These are phyloP conservation scores for Nicotiana benthamiana DNA, from an alignment of 257 asterid genomes.

Conservation along the genomic window DNA sequence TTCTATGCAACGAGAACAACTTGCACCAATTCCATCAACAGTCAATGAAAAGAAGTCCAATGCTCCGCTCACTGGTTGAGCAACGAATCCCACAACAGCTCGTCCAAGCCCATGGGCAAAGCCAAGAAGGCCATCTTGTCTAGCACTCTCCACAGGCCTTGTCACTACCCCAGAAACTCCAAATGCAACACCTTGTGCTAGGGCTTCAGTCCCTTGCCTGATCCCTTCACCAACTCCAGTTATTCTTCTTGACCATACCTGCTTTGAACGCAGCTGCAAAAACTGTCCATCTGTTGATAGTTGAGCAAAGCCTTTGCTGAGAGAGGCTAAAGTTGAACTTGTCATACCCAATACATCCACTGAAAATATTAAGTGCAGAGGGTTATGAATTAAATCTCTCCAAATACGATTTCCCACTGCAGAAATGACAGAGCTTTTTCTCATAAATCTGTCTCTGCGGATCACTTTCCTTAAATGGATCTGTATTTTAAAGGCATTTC, in stretches of 20 bases:
- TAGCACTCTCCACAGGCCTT: slow-evolving; percentile 90
- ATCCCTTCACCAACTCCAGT: slow-evolving; percentile 98
- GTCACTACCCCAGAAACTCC: slow-evolving; percentile 93
- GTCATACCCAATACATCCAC: slow-evolving; percentile 96
- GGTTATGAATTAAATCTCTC: slow-evolving; percentile 96
- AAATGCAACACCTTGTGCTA: slow-evolving; percentile 96
- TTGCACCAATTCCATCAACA: slow-evolving; percentile 95
- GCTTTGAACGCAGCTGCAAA: slow-evolving; percentile 92
- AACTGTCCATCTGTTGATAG: slow-evolving; percentile 98
- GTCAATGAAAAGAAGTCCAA: slow-evolving; percentile 92
- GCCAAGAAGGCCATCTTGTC: slow-evolving; percentile 93
- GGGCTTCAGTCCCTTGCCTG: slow-evolving; percentile 97
- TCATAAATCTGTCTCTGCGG: slow-evolving; percentile 73
- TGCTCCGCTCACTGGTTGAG: slow-evolving; percentile 97
- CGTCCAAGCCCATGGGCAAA: slow-evolving; percentile 98
- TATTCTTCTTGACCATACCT: slow-evolving; percentile 94
- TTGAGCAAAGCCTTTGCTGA: slow-evolving; percentile 97
- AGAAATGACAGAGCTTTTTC: slow-evolving; percentile 78
- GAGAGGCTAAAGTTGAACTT: slow-evolving; percentile 95
- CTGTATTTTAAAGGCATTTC: slow-evolving; percentile 93
- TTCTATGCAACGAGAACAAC: slow-evolving; percentile 95
- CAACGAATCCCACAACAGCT: slow-evolving; percentile 83
- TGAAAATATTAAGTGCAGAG: slow-evolving; percentile 81
- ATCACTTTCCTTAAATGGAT: slow-evolving; percentile 87
- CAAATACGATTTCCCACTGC: slow-evolving; percentile 77